A percentile compares a stretch with the other conserved stretches of the same genome.
Evolutionary conservation across 768 basidiomycete species (phyloP).

Genomic region (Boletus insuetus): DNA sequence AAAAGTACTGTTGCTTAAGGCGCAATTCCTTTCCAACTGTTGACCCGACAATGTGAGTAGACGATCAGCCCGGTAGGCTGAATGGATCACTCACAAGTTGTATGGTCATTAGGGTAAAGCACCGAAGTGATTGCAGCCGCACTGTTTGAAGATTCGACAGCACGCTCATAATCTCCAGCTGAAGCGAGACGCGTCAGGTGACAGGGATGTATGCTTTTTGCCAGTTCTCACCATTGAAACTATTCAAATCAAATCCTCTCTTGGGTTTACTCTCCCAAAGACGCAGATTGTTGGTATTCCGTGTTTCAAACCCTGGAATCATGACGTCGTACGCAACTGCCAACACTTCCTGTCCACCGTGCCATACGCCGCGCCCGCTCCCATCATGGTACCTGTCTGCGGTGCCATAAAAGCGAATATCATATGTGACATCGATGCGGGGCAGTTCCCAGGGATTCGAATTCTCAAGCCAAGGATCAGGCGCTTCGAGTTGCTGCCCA

Average conservation of each 20-base stretch:
- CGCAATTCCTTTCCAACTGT: conserved; percentile 83
- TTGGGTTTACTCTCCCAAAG: conserved; percentile 85
- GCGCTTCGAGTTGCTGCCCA: conserved; percentile 84
- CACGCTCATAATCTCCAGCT: conserved; percentile 92
- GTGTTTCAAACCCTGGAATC: conserved; percentile 79
- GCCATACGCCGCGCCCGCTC: conserved; percentile 65
- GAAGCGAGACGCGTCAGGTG: conserved; percentile 4
- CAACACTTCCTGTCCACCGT: conserved; percentile 90
- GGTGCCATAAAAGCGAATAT: conserved; percentile 86
- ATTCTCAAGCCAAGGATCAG: conserved; percentile 89
- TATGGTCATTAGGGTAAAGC: conserved; percentile 94
- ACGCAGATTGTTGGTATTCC: conserved; percentile 87
- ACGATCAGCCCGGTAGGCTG: not conserved
- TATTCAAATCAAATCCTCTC: conserved; percentile 89
- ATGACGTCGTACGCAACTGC: conserved; percentile 95
- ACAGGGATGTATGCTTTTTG: not conserved
- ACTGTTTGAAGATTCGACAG: conserved; percentile 84
- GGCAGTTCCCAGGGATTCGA: conserved; percentile 89
- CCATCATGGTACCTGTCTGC: conserved; percentile 66
- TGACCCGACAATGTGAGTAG: conserved; percentile 1
- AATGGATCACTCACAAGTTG: conserved; percentile 43
- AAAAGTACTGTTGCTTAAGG: conserved; percentile 96
- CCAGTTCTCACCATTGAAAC: conserved; percentile 75
- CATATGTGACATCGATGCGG: conserved; percentile 79
- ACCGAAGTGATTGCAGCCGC: conserved; percentile 94